A percentile compares a stretch with the other conserved stretches of the same genome.
Evolutionary conservation across 306 rosid species (phyloP).

Genomic region (Gastrolobium villosum): DNA sequence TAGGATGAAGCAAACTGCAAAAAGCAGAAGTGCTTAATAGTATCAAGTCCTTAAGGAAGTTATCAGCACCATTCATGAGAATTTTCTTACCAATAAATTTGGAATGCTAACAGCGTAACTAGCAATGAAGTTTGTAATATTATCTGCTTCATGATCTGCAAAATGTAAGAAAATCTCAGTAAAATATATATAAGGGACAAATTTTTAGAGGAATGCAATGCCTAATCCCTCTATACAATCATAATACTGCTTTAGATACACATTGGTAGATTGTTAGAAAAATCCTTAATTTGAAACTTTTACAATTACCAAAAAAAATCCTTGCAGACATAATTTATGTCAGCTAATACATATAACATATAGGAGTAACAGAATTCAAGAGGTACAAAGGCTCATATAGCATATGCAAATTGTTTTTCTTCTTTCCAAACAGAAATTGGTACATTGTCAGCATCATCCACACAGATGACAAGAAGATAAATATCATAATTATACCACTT

Average conservation of each 20-base stretch:
- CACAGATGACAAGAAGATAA: slow-evolving; percentile 36
- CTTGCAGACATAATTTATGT: background rate
- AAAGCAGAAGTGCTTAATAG: slow-evolving; percentile 53
- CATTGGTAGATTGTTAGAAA: slow-evolving; percentile 1
- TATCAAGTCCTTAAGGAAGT: slow-evolving; percentile 51
- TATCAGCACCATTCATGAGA: slow-evolving; percentile 62
- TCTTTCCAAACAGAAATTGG: slow-evolving; percentile 37
- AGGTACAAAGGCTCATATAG: slow-evolving; percentile 40
- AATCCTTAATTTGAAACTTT: background rate
- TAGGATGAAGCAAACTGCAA: slow-evolving; percentile 53
- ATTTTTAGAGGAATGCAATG: slow-evolving; percentile 30
- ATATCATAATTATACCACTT: slow-evolving; percentile 60
- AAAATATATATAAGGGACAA: slow-evolving; percentile 27
- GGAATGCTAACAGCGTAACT: slow-evolving; percentile 78
- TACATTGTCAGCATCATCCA: slow-evolving; percentile 33
- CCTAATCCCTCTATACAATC: slow-evolving; percentile 31
- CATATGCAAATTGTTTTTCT: slow-evolving; percentile 15
- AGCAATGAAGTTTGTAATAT: slow-evolving; percentile 68
- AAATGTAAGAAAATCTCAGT: slow-evolving; percentile 47
- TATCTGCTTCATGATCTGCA: slow-evolving; percentile 74
- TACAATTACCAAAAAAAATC: slow-evolving; percentile 8
- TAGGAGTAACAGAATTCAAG: slow-evolving; percentile 16
- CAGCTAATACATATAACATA: slow-evolving; percentile 40
- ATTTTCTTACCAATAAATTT: slow-evolving; percentile 80
- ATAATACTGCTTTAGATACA: slow-evolving; percentile 32